Evolutionary conservation across 2,329 filamentous ascomycete genomes (phyloP).

Genomic region (Epichloe sp.): DNA sequence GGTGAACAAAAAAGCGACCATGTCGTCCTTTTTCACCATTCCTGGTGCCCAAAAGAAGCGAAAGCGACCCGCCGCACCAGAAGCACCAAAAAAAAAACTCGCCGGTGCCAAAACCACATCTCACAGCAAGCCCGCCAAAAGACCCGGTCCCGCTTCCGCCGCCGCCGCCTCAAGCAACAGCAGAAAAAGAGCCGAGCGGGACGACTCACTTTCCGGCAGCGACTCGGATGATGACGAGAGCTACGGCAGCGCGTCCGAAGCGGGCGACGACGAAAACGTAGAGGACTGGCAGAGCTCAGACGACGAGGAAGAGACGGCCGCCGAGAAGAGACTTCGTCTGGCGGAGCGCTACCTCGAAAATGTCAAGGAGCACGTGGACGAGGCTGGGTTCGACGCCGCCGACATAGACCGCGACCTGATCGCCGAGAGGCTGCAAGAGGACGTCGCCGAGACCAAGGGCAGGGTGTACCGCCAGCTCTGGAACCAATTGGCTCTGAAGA

Average conservation of each 20-base stretch:
- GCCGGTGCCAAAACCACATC: conserved; percentile 29
- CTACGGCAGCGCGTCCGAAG: conserved; percentile 25
- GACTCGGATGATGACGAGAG: conserved; percentile 55
- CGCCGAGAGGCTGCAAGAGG: conserved; percentile 78
- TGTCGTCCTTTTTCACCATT: conserved; percentile 94
- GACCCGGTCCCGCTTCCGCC: conserved; percentile 14
- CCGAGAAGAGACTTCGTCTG: conserved; percentile 72
- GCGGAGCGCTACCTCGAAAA: conserved; percentile 91
- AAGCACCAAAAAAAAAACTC: conserved; percentile 48
- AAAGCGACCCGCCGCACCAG: conserved; percentile 51
- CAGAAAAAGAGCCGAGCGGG: conserved; percentile 35
- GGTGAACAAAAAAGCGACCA: conserved; percentile 25
- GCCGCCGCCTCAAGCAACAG: conserved; percentile 21
- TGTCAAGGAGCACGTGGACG: conserved; percentile 69
- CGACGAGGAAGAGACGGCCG: conserved; percentile 76
- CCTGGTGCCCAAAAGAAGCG: conserved; percentile 83
- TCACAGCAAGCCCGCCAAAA: conserved; percentile 21
- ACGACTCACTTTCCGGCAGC: conserved; percentile 79
- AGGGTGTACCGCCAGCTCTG: conserved; percentile 75
- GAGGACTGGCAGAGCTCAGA: conserved; percentile 40
- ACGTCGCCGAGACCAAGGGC: conserved; percentile 84
- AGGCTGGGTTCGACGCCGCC: conserved; percentile 77
- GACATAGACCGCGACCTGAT: conserved; percentile 90
- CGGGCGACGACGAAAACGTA: conserved; percentile 29
- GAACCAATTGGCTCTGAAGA: conserved; percentile 54